phyloP scores from a whole-genome alignment of 805 yeast genomes.

The Teunomyces tritomae region DNA sequence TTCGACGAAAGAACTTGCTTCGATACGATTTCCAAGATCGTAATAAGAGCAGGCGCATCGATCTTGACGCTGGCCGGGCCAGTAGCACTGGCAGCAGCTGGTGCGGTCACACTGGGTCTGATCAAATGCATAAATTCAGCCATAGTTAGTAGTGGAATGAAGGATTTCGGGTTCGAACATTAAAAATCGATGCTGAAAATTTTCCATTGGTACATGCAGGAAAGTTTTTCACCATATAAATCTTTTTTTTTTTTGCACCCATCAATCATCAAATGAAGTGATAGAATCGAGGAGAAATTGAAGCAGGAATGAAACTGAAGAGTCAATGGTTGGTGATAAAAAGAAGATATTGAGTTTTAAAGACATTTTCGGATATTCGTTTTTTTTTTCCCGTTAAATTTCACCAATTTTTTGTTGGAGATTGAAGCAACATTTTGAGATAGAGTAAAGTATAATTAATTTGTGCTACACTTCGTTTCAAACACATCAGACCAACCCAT shows the following conservation, averaged over 20 bases:
- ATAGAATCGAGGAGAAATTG: no score
- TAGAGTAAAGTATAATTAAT: no score
- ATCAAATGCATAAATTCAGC: constrained; percentile 43
- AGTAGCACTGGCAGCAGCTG: constrained; percentile 41
- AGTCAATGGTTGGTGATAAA: no score
- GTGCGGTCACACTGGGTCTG: constrained; percentile 50
- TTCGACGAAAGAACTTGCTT: constrained; percentile 39
- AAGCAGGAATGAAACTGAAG: no score
- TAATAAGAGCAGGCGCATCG: constrained; percentile 71
- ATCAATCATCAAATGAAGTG: neutral
- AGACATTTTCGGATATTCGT: no score
- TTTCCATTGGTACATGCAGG: constrained; percentile 1
- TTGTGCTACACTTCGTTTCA: no score
- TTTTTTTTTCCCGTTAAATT: no score
- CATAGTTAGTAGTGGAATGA: constrained; percentile 15
- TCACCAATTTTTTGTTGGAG: no score
- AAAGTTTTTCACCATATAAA: neutral
- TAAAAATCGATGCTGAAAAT: constrained; percentile 4
- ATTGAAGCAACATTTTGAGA: no score
- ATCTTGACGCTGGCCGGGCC: constrained; percentile 56
- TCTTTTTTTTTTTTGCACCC: neutral
- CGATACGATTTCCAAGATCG: constrained; percentile 71
- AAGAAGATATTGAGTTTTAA: no score
- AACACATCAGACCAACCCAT: no score
- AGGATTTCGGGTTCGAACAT: neutral